A percentile compares a stretch with the other conserved stretches of the same genome.
Conservation (phyloP, 257 asterid genomes). For the Solanum verrucosum region DNA sequence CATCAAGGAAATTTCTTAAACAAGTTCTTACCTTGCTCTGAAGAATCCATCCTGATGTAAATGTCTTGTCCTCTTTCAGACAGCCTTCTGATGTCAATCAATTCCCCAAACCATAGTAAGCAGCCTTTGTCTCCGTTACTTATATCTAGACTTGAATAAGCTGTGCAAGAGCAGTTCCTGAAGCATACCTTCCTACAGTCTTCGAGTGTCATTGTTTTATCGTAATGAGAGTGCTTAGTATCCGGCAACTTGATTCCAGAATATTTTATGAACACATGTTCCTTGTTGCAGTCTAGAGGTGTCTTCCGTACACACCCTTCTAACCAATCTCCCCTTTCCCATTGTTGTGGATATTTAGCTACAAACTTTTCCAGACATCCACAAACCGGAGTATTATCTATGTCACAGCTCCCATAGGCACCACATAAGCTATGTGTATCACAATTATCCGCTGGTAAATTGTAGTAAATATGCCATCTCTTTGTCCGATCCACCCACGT, state of each 20-base stretch:
- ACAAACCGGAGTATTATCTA: neutral
- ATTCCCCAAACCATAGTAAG: conserved; percentile 16
- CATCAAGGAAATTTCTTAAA: neutral
- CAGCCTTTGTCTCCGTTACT: conserved; percentile 23
- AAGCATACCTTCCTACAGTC: conserved; percentile 16
- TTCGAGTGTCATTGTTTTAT: neutral
- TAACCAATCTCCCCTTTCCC: conserved; percentile 15
- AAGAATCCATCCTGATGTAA: conserved; percentile 13
- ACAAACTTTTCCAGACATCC: conserved; percentile 15
- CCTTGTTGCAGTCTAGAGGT: conserved; percentile 8
- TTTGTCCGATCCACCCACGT: neutral
- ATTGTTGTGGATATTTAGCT: conserved; percentile 4
- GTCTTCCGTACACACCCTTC: conserved; percentile 11
- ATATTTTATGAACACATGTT: neutral
- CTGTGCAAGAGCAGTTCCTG: conserved; percentile 16
- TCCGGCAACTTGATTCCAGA: neutral
- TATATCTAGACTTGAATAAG: conserved; percentile 16
- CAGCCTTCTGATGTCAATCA: conserved; percentile 9
- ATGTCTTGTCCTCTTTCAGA: conserved; percentile 14
- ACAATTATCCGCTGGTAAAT: neutral
- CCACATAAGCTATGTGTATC: neutral
- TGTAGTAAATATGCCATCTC: neutral
- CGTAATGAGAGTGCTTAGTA: neutral
- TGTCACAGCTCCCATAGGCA: neutral
- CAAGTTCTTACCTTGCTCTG: conserved; percentile 7